Evolutionary conservation across 1,284 basidiomycete species (phyloP).

Genomic region (Microbotryum violaceum): DNA sequence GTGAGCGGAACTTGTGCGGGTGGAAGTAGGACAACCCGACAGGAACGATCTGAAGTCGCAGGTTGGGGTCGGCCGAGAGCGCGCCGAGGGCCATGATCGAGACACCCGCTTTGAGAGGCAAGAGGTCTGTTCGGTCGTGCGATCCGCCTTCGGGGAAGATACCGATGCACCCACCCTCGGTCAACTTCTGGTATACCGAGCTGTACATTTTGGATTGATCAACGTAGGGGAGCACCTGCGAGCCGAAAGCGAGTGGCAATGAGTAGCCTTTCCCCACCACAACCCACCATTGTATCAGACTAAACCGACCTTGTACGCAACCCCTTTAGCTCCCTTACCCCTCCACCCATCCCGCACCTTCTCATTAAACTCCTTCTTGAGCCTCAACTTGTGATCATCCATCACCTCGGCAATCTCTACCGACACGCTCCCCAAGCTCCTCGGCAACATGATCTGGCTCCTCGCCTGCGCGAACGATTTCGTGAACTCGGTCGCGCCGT

Average conservation of each 20-base stretch:
- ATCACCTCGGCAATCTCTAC: slow-evolving; percentile 84
- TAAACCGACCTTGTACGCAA: slow-evolving; percentile 29
- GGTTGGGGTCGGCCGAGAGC: slow-evolving; percentile 79
- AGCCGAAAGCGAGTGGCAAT: no score
- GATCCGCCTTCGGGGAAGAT: slow-evolving; percentile 98
- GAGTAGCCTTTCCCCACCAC: neutral
- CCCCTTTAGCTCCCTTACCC: slow-evolving; percentile 22
- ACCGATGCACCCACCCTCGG: slow-evolving; percentile 80
- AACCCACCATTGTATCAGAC: neutral
- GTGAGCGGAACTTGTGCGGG: slow-evolving; percentile 84
- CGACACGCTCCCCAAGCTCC: slow-evolving; percentile 64
- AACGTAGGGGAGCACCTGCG: slow-evolving; percentile 72
- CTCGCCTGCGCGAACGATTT: slow-evolving; percentile 62
- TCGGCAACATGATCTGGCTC: slow-evolving; percentile 84
- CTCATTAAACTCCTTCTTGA: slow-evolving; percentile 74
- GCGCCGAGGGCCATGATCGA: slow-evolving; percentile 97
- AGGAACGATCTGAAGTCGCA: slow-evolving; percentile 85
- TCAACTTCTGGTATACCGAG: slow-evolving; percentile 81
- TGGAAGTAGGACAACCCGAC: slow-evolving; percentile 95
- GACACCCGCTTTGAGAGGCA: slow-evolving; percentile 92
- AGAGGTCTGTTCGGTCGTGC: slow-evolving; percentile 87
- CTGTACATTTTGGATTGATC: slow-evolving; percentile 94
- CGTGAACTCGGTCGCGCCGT: slow-evolving; percentile 64
- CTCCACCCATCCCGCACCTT: slow-evolving; percentile 38
- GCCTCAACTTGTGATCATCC: slow-evolving; percentile 66